Evolutionary conservation across 2,329 filamentous ascomycete genomes (phyloP).

Genomic region (Orbilia brochopaga): DNA sequence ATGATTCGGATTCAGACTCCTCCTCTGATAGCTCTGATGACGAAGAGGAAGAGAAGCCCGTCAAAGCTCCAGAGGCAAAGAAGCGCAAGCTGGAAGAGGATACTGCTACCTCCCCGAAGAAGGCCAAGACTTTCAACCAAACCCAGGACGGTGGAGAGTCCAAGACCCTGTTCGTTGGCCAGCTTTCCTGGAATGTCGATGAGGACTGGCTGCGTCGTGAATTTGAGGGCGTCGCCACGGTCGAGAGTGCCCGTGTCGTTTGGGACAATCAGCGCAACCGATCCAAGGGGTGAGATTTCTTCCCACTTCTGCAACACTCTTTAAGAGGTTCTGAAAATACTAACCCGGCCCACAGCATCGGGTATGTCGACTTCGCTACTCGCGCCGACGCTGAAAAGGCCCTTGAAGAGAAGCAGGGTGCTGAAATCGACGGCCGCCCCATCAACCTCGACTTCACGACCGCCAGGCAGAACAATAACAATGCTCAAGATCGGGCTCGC

Average conservation of each 20-base stretch:
- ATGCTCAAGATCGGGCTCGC: constrained; percentile 67
- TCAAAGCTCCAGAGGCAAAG: constrained; percentile 62
- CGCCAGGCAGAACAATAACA: constrained; percentile 66
- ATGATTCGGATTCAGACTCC: constrained; percentile 59
- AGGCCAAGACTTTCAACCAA: constrained; percentile 68
- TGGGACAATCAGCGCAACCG: constrained; percentile 79
- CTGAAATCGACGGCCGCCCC: constrained; percentile 74
- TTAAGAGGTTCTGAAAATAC: constrained; percentile 49
- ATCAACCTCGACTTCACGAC: constrained; percentile 81
- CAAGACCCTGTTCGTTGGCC: constrained; percentile 84
- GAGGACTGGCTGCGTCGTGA: constrained; percentile 88
- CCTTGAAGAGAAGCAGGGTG: constrained; percentile 74
- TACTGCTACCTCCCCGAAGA: constrained; percentile 67
- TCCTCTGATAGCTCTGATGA: constrained; percentile 54
- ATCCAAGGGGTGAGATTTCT: constrained; percentile 74
- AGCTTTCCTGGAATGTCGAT: constrained; percentile 88
- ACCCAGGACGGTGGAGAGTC: constrained; percentile 56
- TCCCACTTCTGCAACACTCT: not conserved
- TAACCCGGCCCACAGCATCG: constrained; percentile 65
- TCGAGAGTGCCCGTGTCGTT: constrained; percentile 79
- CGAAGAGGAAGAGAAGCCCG: constrained; percentile 54
- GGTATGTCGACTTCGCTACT: constrained; percentile 84
- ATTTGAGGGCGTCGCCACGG: constrained; percentile 79
- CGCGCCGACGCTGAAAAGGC: constrained; percentile 73
- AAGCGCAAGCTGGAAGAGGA: constrained; percentile 70